Percentiles rank a stretch among this genome's conserved stretches.
phyloP scores from a whole-genome alignment of 805 yeast genomes.

The Myxozyma vanderwaltii region DNA sequence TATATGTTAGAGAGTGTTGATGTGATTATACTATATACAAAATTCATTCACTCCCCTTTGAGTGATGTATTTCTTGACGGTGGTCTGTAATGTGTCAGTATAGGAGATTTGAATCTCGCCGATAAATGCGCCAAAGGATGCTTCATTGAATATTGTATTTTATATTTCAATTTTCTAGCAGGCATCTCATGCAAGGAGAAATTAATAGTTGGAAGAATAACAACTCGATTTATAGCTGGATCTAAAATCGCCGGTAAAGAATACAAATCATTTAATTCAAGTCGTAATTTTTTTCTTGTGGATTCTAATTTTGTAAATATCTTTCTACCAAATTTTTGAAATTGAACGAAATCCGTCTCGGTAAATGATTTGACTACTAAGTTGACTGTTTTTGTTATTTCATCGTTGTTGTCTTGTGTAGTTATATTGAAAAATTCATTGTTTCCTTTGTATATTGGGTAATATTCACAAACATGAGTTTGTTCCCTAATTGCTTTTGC shows the following conservation, averaged over 20 bases:
- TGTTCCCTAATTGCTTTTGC: background rate
- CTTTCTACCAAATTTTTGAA: background rate
- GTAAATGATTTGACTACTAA: slow-evolving; percentile 2
- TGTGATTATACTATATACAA: no score
- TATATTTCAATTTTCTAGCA: background rate
- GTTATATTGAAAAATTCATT: no score
- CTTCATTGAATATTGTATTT: slow-evolving; percentile 6
- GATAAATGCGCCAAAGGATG: background rate
- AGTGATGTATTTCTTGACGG: no score
- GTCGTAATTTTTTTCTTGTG: background rate
- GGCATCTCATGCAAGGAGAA: background rate
- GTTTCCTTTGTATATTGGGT: background rate
- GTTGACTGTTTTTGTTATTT: background rate
- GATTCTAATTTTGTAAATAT: background rate
- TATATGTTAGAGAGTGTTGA: no score
- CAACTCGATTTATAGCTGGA: slow-evolving; percentile 8
- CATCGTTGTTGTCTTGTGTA: background rate
- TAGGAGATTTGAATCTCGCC: background rate
- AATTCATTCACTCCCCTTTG: no score
- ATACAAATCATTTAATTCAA: background rate
- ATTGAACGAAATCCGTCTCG: background rate
- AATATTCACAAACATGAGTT: background rate
- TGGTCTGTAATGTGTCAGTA: no score
- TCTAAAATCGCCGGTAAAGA: slow-evolving; percentile 20
- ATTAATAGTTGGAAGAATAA: slow-evolving; percentile 12